Evolutionary conservation across 306 rosid species (phyloP), one percentile per base, ranked within the genome.

Genomic region (Acacia confusa): DNA sequence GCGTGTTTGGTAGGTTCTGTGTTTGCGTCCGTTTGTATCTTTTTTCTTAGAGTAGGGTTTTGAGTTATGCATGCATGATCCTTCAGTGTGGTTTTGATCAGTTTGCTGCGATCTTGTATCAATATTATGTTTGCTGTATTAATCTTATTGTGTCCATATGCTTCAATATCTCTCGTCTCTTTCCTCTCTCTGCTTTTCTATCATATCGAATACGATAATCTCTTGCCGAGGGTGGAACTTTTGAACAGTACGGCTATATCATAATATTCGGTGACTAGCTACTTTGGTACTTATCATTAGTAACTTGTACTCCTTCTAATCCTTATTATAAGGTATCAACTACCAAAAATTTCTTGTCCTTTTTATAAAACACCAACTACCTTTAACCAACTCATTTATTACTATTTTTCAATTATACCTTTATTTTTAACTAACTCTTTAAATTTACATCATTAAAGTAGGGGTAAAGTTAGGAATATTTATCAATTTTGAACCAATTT

Each of bases 31-130:
- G 2, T 48, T 32, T 6, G 28, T 60, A 60, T 81, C 58, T 30
- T 63, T 63, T 9, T 25, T 14, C 19, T 63, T 28, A 7, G 53
- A 15, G 48, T 64, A 76, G 74, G 55, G 66, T 66, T 28, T 28
- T 68, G 73, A 40, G 20, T 22, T 75, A 30, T 70, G 78, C 74
- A 44, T 77, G 77, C 80, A 14, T 47, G 19, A 72, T 77, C 73
- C 82, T 45, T 45, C 78, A 67, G 8, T 76, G 61, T 1, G 41
- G 36, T 71, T 71, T 71, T 30, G 15, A 16, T 50, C 10, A 70
- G 65, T 32, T 65, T 9, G 8, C 58, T 16, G 9, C 11, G 50
- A 2, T 72, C 66, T 34, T 53, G 67, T 44, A 74, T 57, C 25
- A 80, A 57, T 76, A 63, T 25, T 72, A 76, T 50, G 72, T 20